phyloP scores from a whole-genome alignment of 768 basidiomycete species.

The Nidularia pulvinata region DNA sequence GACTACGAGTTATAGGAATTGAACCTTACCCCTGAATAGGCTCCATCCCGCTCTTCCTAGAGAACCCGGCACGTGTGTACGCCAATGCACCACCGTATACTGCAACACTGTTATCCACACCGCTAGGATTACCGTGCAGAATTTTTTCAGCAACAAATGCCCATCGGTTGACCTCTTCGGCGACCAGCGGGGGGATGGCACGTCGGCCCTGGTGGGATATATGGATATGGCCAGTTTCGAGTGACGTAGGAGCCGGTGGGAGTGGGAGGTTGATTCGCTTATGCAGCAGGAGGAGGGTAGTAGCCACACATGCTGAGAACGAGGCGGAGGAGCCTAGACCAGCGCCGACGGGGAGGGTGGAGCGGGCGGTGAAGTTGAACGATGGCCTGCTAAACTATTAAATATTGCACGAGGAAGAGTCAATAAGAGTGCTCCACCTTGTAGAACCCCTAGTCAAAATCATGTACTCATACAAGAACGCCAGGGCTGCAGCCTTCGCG shows the following conservation, averaged over 20 bases:
- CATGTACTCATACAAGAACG: slow-evolving; percentile 96
- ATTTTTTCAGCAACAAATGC: slow-evolving; percentile 97
- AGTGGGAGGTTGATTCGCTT: slow-evolving; percentile 61
- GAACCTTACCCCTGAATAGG: slow-evolving; percentile 75
- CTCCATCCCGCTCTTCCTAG: slow-evolving; percentile 81
- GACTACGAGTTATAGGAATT: slow-evolving; percentile 4
- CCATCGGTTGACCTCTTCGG: slow-evolving; percentile 88
- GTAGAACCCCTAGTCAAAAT: slow-evolving; percentile 60
- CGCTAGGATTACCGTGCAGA: slow-evolving; percentile 95
- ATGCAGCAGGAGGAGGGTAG: slow-evolving; percentile 77
- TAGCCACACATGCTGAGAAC: slow-evolving; percentile 86
- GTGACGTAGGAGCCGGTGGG: slow-evolving; percentile 45
- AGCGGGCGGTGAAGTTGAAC: slow-evolving; percentile 80
- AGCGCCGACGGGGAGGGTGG: slow-evolving; percentile 91
- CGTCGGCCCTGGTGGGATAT: slow-evolving; percentile 65
- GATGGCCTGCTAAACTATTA: slow-evolving; percentile 51
- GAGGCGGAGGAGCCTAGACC: slow-evolving; percentile 98
- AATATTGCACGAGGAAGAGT: neutral
- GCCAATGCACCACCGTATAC: slow-evolving; percentile 92
- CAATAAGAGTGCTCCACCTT: slow-evolving; percentile 30
- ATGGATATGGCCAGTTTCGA: slow-evolving; percentile 50
- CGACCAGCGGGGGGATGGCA: slow-evolving; percentile 59
- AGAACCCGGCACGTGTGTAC: slow-evolving; percentile 83
- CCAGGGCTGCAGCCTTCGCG: slow-evolving; percentile 46
- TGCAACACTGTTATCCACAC: slow-evolving; percentile 95